Conservation (phyloP, 495 filamentous ascomycete species). For the Umbilicaria muhlenbergii region DNA sequence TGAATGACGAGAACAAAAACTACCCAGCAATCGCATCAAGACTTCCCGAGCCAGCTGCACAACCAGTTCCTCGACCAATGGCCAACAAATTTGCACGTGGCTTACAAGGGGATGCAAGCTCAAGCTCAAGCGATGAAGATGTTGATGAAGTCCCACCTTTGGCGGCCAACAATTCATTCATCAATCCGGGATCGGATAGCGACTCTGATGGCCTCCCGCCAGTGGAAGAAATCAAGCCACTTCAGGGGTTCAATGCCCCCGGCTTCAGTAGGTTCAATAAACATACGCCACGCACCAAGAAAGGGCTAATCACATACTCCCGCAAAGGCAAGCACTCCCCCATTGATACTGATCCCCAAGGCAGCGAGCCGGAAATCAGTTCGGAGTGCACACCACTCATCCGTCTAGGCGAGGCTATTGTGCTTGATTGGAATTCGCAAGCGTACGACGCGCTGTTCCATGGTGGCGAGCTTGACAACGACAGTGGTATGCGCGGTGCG, state of each 20-base stretch:
- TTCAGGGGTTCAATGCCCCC: not conserved
- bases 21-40: slow-evolving; percentile 44
- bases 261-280: slow-evolving; percentile 11
- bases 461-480: slow-evolving; percentile 20
- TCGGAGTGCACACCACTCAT: slow-evolving; percentile 46
- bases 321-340: slow-evolving; percentile 13
- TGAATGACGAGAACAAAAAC: slow-evolving; percentile 35
- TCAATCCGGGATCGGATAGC: slow-evolving; percentile 9
- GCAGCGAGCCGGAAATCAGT: slow-evolving; percentile 4
- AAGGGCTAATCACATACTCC: slow-evolving; percentile 15
- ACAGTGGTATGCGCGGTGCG: slow-evolving; percentile 32
- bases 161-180: slow-evolving; percentile 1
- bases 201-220: slow-evolving; percentile 13
- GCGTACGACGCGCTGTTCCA: slow-evolving; percentile 58
- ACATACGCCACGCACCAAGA: slow-evolving; percentile 9
- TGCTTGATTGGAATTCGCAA: slow-evolving; percentile 65
- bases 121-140: slow-evolving; percentile 21
- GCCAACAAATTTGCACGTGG: not conserved
- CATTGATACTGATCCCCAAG: slow-evolving; percentile 5
- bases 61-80: not conserved
- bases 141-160: slow-evolving; percentile 8
- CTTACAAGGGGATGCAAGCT: slow-evolving; percentile 2
- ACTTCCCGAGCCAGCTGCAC: slow-evolving; percentile 1
- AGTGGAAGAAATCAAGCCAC: slow-evolving; percentile 4
- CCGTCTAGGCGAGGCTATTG: slow-evolving; percentile 60